phyloP scores from a whole-genome alignment of 2,329 filamentous ascomycete species.

The Fusarium sp. region DNA sequence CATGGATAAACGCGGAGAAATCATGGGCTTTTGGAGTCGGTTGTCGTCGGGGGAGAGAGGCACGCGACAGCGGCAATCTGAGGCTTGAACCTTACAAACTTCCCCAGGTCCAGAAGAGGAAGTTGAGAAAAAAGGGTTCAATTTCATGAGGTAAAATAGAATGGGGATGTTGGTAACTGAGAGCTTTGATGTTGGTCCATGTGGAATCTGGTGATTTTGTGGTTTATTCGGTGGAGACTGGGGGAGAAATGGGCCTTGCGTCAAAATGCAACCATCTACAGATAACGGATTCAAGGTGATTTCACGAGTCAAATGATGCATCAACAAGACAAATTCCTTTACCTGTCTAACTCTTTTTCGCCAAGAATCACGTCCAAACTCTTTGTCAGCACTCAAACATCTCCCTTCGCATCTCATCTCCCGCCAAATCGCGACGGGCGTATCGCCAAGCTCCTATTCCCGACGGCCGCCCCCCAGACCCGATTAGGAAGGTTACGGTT shows the following conservation, averaged over 20 bases:
- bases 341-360: not conserved
- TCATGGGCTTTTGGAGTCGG: not conserved
- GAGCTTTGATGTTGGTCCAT: not conserved
- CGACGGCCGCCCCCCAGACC: conserved; percentile 6
- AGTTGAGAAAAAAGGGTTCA: conserved; percentile 12
- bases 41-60: not conserved
- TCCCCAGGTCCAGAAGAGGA: conserved; percentile 12
- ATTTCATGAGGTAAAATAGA: not conserved
- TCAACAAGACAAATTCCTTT: not conserved
- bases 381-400: not conserved
- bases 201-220: not conserved
- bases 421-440: not conserved
- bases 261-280: not conserved
- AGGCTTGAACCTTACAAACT: conserved; percentile 10
- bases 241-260: not conserved
- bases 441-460: conserved; percentile 15
- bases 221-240: conserved; percentile 27
- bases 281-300: not conserved
- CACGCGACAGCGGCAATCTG: not conserved
- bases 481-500: conserved; percentile 38
- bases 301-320: not conserved
- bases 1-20: not conserved
- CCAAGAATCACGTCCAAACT: not conserved
- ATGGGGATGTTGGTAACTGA: not conserved
- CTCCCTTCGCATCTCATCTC: not conserved